Base-by-base conservation (phyloP, 345 rosid genomes). In the Sonneratia caseolaris region DNA sequence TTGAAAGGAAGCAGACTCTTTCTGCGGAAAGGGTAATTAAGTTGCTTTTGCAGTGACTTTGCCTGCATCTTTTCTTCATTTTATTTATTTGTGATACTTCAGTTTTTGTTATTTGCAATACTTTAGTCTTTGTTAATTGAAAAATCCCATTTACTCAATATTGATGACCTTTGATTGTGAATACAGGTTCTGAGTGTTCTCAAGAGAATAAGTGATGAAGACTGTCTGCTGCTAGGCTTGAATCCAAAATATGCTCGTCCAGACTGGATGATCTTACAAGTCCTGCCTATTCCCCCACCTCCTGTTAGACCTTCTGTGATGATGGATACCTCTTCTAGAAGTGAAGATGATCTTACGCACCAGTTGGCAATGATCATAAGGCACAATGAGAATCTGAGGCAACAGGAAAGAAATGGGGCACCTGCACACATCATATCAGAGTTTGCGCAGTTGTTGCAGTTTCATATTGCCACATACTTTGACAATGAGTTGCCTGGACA, bases 261-360 rank as follows among this genome's bases (percentile, higher is more conserved):
- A 42, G 99, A 94, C 79, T 90, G 99, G 97, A 95, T 95, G 99
- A 95, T 95, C 79, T 80, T 92, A 55, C 92, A 92, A 84, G 99
- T 90, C 74, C 97, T 92, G 75, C 99, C 97, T 66, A 90, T 94
- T 71, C 97, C 99, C 53, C 99, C 99, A 73, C 99, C 97, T 73
- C 99, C 97, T 68, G 97, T 94, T 68, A 92, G 99, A 78, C 99
- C 98, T 36, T 95, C 99, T 73, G 97, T 95, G 66, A 92, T 95
- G 99, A 88, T 91, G 93, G 92, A 88, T 80, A 84, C 96, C 71
- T 89, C 97, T 57, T 88, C 96, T 68, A 81, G 97, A 82, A 91
- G 97, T 81, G 97, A 91, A 89, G 99, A 94, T 81, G 97, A 94
- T 76, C 85, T 94, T 76, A 94, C 98, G 16, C 98, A 94, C 86